Percentiles rank a stretch among this genome's conserved stretches.
phyloP scores from a whole-genome alignment of 2,329 filamentous ascomycete species.

The Zelopaecilomyces penicillatus region DNA sequence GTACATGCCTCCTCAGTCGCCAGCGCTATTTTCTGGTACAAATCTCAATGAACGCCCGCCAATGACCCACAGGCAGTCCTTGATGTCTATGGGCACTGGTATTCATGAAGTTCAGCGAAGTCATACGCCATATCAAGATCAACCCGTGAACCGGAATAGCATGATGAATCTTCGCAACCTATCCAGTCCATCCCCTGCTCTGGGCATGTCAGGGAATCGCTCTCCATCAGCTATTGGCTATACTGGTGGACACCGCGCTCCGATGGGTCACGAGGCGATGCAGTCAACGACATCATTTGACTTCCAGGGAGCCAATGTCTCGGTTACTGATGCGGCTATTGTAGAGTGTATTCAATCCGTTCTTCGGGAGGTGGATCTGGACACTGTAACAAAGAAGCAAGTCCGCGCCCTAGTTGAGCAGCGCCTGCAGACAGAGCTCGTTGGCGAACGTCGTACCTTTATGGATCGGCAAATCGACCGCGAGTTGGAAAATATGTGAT shows the following conservation, averaged over 20 bases:
- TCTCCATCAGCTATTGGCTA: slow-evolving; percentile 42
- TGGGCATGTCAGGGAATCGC: slow-evolving; percentile 23
- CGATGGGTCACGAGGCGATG: slow-evolving; percentile 38
- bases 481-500: slow-evolving; percentile 87
- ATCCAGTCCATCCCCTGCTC: slow-evolving; percentile 38
- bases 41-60: slow-evolving; percentile 42
- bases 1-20: slow-evolving; percentile 78
- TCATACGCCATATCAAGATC: slow-evolving; percentile 51
- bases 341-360: slow-evolving; percentile 77
- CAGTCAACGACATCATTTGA: slow-evolving; percentile 49
- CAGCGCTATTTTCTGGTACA: slow-evolving; percentile 54
- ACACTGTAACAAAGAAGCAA: slow-evolving; percentile 98
- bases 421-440: slow-evolving; percentile 79
- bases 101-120: slow-evolving; percentile 38
- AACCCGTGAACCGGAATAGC: slow-evolving; percentile 46
- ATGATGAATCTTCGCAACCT: slow-evolving; percentile 49
- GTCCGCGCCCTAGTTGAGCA: slow-evolving; percentile 86
- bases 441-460: slow-evolving; percentile 78
- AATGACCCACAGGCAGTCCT: slow-evolving; percentile 59
- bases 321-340: slow-evolving; percentile 72
- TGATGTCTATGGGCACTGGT: slow-evolving; percentile 55
- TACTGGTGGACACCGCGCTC: slow-evolving; percentile 36
- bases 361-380: slow-evolving; percentile 80
- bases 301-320: slow-evolving; percentile 50
- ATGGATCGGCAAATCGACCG: slow-evolving; percentile 89